phyloP scores from a whole-genome alignment of 2,329 filamentous ascomycete genomes.

The Chaetomiaceae sp. region DNA sequence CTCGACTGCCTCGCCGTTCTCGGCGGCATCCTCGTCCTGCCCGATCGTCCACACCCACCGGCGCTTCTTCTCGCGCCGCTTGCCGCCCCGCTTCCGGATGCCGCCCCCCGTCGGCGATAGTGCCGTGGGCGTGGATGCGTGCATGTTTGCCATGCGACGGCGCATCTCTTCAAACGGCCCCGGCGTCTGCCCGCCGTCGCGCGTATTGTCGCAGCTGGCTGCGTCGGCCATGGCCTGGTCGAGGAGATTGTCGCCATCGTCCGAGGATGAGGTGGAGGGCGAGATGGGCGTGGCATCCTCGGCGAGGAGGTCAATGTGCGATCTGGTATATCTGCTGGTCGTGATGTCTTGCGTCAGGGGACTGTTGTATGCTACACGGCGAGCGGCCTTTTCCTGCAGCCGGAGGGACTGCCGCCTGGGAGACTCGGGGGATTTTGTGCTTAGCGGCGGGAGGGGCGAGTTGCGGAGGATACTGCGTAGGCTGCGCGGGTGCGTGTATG shows the following conservation, averaged over 20 bases:
- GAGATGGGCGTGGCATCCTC: slow-evolving; percentile 53
- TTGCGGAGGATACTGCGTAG: slow-evolving; percentile 64
- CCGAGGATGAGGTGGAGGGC: slow-evolving; percentile 34
- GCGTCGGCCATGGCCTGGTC: slow-evolving; percentile 50
- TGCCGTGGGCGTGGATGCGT: slow-evolving; percentile 36
- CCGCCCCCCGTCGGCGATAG: slow-evolving; percentile 37
- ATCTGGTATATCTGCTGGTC: slow-evolving; percentile 58
- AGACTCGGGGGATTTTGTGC: slow-evolving; percentile 47
- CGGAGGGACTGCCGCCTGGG: slow-evolving; percentile 52
- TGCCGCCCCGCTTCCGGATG: slow-evolving; percentile 50
- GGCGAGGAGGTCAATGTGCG: slow-evolving; percentile 58
- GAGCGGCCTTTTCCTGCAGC: slow-evolving; percentile 50
- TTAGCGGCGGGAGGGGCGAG: slow-evolving; percentile 56
- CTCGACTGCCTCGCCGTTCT: slow-evolving; percentile 29
- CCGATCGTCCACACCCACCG: slow-evolving; percentile 65
- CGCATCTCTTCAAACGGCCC: slow-evolving; percentile 62
- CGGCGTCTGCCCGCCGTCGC: slow-evolving; percentile 58
- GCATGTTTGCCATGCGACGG: slow-evolving; percentile 50
- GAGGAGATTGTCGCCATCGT: slow-evolving; percentile 40
- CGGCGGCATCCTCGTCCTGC: slow-evolving; percentile 44
- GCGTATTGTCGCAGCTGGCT: slow-evolving; percentile 44
- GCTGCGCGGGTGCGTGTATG: slow-evolving; percentile 55
- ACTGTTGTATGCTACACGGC: slow-evolving; percentile 58
- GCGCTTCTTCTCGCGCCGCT: slow-evolving; percentile 59
- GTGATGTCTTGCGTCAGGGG: slow-evolving; percentile 61